Evolutionary conservation across 2,329 filamentous ascomycete species (phyloP).

Genomic region (Daldinia sp.): DNA sequence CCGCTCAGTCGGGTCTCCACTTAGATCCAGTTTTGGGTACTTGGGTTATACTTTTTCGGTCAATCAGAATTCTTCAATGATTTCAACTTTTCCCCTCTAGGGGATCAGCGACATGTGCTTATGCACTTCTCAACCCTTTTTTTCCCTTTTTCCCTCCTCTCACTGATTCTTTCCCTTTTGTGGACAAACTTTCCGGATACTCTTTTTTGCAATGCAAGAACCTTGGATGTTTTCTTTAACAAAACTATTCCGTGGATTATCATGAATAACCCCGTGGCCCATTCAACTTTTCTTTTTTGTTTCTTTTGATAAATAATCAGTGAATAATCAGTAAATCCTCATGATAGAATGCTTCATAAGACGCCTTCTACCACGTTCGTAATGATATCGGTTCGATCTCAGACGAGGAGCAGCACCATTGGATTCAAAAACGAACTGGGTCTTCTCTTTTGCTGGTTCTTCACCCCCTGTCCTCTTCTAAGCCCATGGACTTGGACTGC

Average conservation of each 20-base stretch:
- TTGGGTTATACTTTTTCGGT: constrained; percentile 12
- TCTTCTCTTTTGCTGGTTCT: constrained; percentile 25
- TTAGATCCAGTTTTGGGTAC: constrained; percentile 25
- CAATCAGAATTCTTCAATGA: constrained; percentile 32
- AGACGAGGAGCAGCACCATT: constrained; percentile 17
- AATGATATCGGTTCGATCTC: constrained; percentile 31
- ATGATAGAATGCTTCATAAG: constrained; percentile 11
- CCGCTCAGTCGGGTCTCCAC: constrained; percentile 9
- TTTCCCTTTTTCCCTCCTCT: not conserved
- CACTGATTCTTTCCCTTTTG: not conserved
- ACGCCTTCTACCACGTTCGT: constrained; percentile 22
- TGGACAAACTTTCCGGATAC: not conserved
- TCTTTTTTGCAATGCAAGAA: not conserved
- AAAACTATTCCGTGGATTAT: not conserved
- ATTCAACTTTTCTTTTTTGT: not conserved
- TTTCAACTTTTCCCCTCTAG: constrained; percentile 16
- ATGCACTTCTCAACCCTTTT: constrained; percentile 13
- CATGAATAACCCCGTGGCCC: not conserved
- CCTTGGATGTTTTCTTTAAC: constrained; percentile 19
- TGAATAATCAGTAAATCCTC: constrained; percentile 10
- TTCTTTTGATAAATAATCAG: not conserved
- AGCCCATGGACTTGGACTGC: constrained; percentile 33
- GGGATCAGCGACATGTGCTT: constrained; percentile 22
- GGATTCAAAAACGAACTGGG: constrained; percentile 29
- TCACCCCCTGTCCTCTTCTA: constrained; percentile 17